Evolutionary conservation across 2,329 filamentous ascomycete species (phyloP), one percentile per base, ranked within the genome.

Genomic region (Penicillium sp.): DNA sequence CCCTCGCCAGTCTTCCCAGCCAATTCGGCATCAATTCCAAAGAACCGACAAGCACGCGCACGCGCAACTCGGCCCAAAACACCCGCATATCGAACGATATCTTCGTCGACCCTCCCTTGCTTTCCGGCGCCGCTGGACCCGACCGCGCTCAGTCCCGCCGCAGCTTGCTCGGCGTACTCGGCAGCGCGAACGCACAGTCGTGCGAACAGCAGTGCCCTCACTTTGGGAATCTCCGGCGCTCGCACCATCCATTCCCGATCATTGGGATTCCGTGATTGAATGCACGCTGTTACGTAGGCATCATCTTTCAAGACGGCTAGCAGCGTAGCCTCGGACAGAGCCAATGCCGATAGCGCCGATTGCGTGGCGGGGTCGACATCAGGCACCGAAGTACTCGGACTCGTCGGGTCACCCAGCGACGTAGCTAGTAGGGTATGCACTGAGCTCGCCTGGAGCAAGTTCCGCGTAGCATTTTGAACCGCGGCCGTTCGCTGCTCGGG

Each of bases 241-340:
- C 86, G 88, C 67, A 93, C 94, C 90, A 97, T 97, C 91, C 91
- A 98, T 57, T 97, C 91, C 52, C 81, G 89, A 66, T 90, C 89
- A 57, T 85, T 83, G 45, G 84, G 81, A 63, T 95, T 94, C 41
- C 90, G 80, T 48, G 85, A 82, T 60, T 95, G 88, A 1, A 89
- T 83, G 2, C 95, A 85, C 5, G 84, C 80, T 1, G 86, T 83
- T 1, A 91, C 86, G 62, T 96, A 97, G 0, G 91, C 90, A 62
- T 98, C 93, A 64, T 97, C 91, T 60, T 97, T 97, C 43, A 95
- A 68, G 1, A 97, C 89, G 0, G 89, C 89, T 1, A 96, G 79
- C 1, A 97, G 77, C 0, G 90, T 96, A 0, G 90, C 90, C 69
- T 96, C 91, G 2, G 90, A 89, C 29, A 93, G 76, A 0, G 88